phyloP scores from a whole-genome alignment of 2,329 filamentous ascomycete genomes.

The Alternaria angustiovoidea region DNA sequence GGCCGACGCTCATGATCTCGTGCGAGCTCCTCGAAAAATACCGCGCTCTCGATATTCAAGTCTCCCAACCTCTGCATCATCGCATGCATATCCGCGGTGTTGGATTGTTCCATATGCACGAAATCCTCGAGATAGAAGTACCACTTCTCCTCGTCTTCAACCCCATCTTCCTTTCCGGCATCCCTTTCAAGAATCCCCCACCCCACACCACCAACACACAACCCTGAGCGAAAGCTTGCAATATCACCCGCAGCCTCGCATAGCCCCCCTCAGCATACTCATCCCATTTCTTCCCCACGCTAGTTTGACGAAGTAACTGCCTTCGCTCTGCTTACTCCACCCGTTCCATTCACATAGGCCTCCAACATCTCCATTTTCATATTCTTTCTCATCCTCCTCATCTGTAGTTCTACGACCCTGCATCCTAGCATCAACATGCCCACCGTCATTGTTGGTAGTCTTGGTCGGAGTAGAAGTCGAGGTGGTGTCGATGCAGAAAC shows the following conservation, averaged over 20 bases:
- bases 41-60: not conserved
- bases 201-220: too few relatives aligned
- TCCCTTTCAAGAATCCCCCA: too few relatives aligned
- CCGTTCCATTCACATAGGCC: not conserved
- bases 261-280: not conserved
- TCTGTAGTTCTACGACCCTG: not conserved
- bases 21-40: not conserved
- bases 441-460: not conserved
- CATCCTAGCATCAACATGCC: not conserved
- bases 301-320: not conserved
- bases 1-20: not conserved
- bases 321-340: too few relatives aligned
- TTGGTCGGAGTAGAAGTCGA: not conserved
- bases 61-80: too few relatives aligned
- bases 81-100: too few relatives aligned
- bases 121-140: too few relatives aligned
- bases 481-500: not conserved
- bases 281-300: not conserved
- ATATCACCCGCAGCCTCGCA: too few relatives aligned
- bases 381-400: not conserved
- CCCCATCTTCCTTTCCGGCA: too few relatives aligned
- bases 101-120: too few relatives aligned
- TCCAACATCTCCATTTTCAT: not conserved
- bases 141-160: too few relatives aligned
- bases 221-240: too few relatives aligned